phyloP scores from a whole-genome alignment of 2,329 filamentous ascomycete genomes.

The Chrysoporthe puriensis region DNA sequence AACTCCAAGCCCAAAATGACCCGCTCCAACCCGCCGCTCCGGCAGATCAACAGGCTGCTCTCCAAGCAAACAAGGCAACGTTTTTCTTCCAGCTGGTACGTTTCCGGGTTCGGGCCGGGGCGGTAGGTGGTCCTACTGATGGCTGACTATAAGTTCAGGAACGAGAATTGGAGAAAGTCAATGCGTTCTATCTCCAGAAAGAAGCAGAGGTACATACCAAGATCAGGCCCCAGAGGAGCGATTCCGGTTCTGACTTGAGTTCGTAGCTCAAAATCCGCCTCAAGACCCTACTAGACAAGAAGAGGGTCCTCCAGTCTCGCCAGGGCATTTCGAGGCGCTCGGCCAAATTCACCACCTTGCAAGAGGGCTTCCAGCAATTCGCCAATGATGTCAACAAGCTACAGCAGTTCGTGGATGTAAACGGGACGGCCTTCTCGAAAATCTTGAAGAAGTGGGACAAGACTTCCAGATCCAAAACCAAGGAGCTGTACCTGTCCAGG shows the following conservation, averaged over 20 bases:
- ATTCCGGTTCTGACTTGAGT: neutral
- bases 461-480: conserved; percentile 97
- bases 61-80: conserved; percentile 96
- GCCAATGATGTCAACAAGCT: conserved; percentile 96
- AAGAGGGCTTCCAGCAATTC: conserved; percentile 97
- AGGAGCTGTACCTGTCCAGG: conserved; percentile 93
- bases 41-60: conserved; percentile 79
- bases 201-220: conserved; percentile 81
- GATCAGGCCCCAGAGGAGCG: neutral
- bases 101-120: neutral
- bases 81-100: conserved; percentile 97
- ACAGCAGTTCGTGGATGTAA: conserved; percentile 98
- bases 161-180: conserved; percentile 97
- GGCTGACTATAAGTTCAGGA: conserved; percentile 68
- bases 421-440: conserved; percentile 96
- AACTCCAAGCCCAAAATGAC: conserved; percentile 76
- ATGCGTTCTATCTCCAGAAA: conserved; percentile 96
- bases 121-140: conserved; percentile 30
- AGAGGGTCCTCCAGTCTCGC: conserved; percentile 83
- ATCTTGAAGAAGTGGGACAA: conserved; percentile 99
- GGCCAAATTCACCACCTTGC: conserved; percentile 89
- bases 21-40: conserved; percentile 49
- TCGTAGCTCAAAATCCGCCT: conserved; percentile 86
- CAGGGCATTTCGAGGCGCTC: conserved; percentile 82
- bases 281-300: conserved; percentile 92